Conservation (phyloP, 306 rosid genomes). For the Lathyrus aphaca region DNA sequence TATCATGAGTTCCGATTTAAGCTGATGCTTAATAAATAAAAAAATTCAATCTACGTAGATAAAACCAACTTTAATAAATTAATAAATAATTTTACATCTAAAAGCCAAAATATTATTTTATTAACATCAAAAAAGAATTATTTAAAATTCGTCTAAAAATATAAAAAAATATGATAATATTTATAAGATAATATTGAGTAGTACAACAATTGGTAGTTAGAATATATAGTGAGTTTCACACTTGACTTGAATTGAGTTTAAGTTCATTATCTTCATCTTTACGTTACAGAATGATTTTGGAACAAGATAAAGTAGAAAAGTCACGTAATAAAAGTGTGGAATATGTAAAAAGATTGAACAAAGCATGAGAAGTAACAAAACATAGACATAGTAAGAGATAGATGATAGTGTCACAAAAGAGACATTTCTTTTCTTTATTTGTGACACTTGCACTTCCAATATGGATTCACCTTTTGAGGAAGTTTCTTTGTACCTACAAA, state of each 20-base stretch:
- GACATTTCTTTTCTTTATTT: not conserved
- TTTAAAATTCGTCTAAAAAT: no score
- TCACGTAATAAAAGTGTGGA: not conserved
- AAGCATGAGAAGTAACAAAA: not conserved
- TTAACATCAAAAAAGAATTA: no score
- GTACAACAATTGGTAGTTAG: no score
- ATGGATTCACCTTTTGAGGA: not conserved
- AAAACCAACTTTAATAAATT: no score
- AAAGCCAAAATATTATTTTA: no score
- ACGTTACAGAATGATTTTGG: not conserved
- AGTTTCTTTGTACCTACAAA: not conserved
- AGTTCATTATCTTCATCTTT: not conserved
- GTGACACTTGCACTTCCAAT: no score
- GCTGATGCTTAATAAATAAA: no score
- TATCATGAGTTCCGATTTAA: no score
- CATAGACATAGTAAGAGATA: not conserved
- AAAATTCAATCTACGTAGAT: no score
- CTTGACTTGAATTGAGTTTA: not conserved
- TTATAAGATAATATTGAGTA: no score
- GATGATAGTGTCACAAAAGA: not conserved
- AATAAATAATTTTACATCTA: no score
- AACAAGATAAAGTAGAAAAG: not conserved
- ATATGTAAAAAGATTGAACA: not conserved
- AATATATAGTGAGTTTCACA: not conserved
- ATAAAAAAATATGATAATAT: no score